phyloP scores from a whole-genome alignment of 768 basidiomycete genomes.

The Termitomyces sp. region DNA sequence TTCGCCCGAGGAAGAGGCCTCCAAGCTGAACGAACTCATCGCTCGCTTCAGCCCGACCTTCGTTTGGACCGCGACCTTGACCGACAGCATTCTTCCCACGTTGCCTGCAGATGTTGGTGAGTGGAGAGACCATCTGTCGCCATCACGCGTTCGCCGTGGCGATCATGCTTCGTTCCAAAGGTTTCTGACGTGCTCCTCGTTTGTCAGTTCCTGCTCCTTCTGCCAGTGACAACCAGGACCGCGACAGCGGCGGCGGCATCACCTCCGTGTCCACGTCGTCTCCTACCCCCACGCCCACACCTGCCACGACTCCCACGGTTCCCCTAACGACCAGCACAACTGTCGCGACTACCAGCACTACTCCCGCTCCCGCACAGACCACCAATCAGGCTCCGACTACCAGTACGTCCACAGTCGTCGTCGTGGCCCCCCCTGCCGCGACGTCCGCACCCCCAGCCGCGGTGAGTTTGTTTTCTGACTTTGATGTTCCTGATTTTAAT shows the following conservation, averaged over 20 bases:
- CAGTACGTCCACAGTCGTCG: not conserved
- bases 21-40: slow-evolving; percentile 8
- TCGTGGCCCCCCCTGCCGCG: not conserved
- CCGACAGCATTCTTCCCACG: slow-evolving; percentile 4
- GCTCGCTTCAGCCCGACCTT: slow-evolving; percentile 16
- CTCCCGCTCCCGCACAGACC: not conserved
- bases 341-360: not conserved
- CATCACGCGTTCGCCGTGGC: not conserved
- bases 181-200: not conserved
- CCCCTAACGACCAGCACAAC: not conserved
- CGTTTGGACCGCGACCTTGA: slow-evolving; percentile 7
- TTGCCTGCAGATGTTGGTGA: slow-evolving; percentile 4
- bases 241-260: no score
- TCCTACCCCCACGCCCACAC: not conserved
- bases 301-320: not conserved
- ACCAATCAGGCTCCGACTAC: not conserved
- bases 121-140: not conserved
- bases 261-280: not conserved
- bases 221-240: not conserved
- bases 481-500: not conserved
- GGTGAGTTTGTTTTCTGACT: not conserved
- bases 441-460: not conserved
- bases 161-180: not conserved
- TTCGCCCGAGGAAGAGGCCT: slow-evolving; percentile 10
- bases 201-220: not conserved